phyloP scores from a whole-genome alignment of 2,329 filamentous ascomycete species.

The Fusarium beomiforme region DNA sequence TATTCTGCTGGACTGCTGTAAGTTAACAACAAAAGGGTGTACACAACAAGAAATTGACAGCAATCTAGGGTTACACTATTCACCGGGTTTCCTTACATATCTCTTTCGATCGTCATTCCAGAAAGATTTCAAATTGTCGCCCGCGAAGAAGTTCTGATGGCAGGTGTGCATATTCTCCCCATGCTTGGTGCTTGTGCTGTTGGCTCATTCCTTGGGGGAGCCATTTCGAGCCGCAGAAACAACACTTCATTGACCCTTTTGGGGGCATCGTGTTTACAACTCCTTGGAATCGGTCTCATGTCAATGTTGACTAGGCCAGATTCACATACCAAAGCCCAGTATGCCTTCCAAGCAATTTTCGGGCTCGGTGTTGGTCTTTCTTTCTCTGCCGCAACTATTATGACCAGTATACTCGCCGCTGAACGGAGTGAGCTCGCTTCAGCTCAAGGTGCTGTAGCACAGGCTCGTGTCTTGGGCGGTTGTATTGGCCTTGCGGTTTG shows the following conservation, averaged over 20 bases:
- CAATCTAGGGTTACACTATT: conserved; percentile 62
- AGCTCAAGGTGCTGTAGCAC: conserved; percentile 68
- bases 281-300: conserved; percentile 63
- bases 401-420: conserved; percentile 63
- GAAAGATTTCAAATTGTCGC: conserved; percentile 70
- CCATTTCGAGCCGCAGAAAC: conserved; percentile 63
- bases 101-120: conserved; percentile 67
- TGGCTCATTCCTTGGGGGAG: conserved; percentile 65
- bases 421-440: conserved; percentile 62
- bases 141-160: conserved; percentile 60
- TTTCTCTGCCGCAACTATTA: conserved; percentile 66
- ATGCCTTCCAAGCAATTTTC: conserved; percentile 65
- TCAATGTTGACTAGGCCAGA: conserved; percentile 52
- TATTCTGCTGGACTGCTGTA: conserved; percentile 63
- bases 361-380: conserved; percentile 69
- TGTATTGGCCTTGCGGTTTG: conserved; percentile 67
- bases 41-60: conserved; percentile 17
- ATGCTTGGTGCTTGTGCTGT: conserved; percentile 66
- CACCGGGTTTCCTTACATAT: conserved; percentile 66
- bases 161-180: conserved; percentile 67
- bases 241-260: conserved; percentile 63
- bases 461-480: conserved; percentile 68
- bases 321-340: conserved; percentile 54
- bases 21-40: conserved; percentile 30
- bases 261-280: conserved; percentile 60